These are phyloP conservation scores for Trichoderma aggressivum DNA, from an alignment of 2,329 filamentous ascomycete genomes.

Conservation along the genomic window DNA sequence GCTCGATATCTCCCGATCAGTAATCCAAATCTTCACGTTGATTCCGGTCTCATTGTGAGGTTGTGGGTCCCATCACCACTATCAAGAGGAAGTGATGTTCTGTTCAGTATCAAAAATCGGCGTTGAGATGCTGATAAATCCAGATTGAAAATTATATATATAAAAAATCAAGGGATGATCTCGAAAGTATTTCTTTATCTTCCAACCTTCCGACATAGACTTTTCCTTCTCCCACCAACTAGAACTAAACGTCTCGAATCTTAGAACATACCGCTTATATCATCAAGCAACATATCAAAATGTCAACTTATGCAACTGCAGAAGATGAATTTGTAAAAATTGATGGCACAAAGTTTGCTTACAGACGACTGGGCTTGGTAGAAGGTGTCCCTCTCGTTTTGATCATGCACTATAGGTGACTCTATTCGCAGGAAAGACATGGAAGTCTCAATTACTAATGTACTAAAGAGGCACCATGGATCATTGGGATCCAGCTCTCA, in stretches of 20 bases:
- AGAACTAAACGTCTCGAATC: neutral
- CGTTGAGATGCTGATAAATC: neutral
- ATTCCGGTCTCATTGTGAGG: neutral
- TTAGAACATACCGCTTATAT: neutral
- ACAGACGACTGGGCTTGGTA: neutral
- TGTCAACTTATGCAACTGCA: neutral
- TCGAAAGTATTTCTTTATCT: neutral
- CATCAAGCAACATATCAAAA: neutral
- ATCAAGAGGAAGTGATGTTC: neutral
- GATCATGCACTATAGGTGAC: neutral
- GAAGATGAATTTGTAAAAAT: neutral
- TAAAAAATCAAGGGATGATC: neutral
- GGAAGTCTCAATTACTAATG: neutral
- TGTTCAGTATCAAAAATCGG: neutral
- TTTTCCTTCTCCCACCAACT: neutral
- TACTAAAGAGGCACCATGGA: neutral
- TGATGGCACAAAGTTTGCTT: neutral
- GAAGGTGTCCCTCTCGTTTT: neutral
- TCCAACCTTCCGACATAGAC: neutral
- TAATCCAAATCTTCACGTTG: neutral
- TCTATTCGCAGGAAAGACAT: neutral
- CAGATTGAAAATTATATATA: neutral
- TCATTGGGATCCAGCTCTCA: neutral
- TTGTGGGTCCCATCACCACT: neutral
- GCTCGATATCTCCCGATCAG: neutral